Evolutionary conservation across 208 protist genomes (phyloP), one percentile per base, ranked within the genome.

Genomic region (Leishmania tarentolae): DNA sequence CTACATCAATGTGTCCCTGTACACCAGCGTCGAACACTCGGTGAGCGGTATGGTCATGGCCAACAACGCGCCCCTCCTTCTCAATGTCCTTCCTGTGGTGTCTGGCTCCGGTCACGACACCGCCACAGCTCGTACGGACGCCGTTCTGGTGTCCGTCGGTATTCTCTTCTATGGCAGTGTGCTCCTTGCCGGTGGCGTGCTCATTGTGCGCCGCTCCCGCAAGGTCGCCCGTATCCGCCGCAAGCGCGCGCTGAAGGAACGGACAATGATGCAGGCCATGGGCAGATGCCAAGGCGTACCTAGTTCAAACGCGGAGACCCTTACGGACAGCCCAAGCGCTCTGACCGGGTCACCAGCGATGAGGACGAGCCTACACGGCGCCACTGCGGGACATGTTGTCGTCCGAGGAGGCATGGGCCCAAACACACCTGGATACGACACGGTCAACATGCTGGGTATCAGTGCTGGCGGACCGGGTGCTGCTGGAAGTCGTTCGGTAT

Each of bases 131-230:
- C 44, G 66, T 2, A 80, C 81, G 21, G 72, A 82, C 24, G 80
- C 76, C 1, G 37, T 84, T 47, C 81, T 93, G 19, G 79, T 93
- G 42, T 76, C 70, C 3, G 50, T 91, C 2, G 89, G 89, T 17
- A 61, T 90, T 57, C 73, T 83, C 52, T 93, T 91, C 73, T 92
- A 86, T 79, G 86, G 86, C n/a, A 46, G 77, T 56, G 82, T 92
- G 17, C 78, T 92, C 42, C 61, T 42, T 65, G 57, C 53, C 28
- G 89, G 89, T 2, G 53, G 66, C n/a, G 79, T 85, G 21, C 40
- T 90, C 1, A 86, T 86, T 6, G 63, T 92, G 28, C 81, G 74
- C 31, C 83, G 89, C 46, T 87, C 77, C 4, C 76, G 78, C 57
- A 87, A 83, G 63, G 70, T 84, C 17, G 59, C 81, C 40, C 84